phyloP scores from a whole-genome alignment of 768 basidiomycete species.

The Trametes villosa region DNA sequence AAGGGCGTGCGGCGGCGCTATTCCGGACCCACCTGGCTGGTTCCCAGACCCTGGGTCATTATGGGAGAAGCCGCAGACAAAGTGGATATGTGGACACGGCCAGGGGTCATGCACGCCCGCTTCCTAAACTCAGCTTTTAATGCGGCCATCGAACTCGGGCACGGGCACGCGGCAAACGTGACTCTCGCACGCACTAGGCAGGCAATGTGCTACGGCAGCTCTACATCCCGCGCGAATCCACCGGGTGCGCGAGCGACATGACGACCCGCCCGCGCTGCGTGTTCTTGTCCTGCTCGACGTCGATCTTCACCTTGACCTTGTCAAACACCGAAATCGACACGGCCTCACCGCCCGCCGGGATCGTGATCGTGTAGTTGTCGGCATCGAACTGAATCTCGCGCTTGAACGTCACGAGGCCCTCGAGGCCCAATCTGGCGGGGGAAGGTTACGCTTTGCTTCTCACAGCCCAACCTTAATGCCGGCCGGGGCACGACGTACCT shows the following conservation, averaged over 20 bases:
- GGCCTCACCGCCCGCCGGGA: constrained; percentile 52
- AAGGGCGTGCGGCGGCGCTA: constrained; percentile 12
- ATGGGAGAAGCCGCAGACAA: constrained; percentile 19
- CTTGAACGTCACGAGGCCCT: constrained; percentile 95
- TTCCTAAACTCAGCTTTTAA: constrained; percentile 15
- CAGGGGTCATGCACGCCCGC: constrained; percentile 10
- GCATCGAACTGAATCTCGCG: constrained; percentile 87
- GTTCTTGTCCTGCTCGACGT: constrained; percentile 93
- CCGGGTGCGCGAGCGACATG: constrained; percentile 74
- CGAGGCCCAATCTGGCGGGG: constrained; percentile 79
- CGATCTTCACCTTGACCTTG: constrained; percentile 88
- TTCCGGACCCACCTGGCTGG: constrained; percentile 8
- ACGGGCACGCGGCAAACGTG: constrained; percentile 14
- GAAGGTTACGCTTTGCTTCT: constrained; percentile 9
- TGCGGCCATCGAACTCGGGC: constrained; percentile 14
- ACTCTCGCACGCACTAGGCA: constrained; percentile 20
- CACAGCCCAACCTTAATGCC: constrained; percentile 1
- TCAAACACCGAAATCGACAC: constrained; percentile 88
- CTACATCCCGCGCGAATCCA: constrained; percentile 56
- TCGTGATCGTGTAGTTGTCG: constrained; percentile 83
- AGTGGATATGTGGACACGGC: constrained; percentile 13
- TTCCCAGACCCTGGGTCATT: constrained; percentile 10
- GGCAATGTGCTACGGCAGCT: constrained; percentile 10
- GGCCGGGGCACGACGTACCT: constrained; percentile 62
- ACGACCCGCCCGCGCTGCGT: constrained; percentile 90